Percentiles rank a stretch among this genome's conserved stretches.
Evolutionary conservation across 768 basidiomycete genomes (phyloP).

Genomic region (Solioccasus polychromus): DNA sequence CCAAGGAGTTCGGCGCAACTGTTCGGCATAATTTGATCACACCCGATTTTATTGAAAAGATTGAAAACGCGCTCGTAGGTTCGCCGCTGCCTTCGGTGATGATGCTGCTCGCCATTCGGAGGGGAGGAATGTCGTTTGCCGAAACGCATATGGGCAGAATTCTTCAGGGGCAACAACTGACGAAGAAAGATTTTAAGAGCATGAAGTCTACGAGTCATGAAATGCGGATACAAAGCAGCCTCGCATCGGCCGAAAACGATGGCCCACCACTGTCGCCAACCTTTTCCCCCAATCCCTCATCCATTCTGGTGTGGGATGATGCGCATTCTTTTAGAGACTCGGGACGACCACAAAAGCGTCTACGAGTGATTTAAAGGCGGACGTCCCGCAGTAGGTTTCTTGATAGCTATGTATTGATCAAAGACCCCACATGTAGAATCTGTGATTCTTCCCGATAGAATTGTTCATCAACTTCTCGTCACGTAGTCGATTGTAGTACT

Average conservation of each 20-base stretch:
- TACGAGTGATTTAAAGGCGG: too few relatives aligned
- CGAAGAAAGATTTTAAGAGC: background rate
- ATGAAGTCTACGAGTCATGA: too few relatives aligned
- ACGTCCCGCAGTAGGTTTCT: too few relatives aligned
- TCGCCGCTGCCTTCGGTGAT: background rate
- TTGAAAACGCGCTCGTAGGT: background rate
- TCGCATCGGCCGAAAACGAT: too few relatives aligned
- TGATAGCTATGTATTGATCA: too few relatives aligned
- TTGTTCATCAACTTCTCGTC: background rate
- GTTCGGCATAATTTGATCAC: background rate
- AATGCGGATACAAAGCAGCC: too few relatives aligned
- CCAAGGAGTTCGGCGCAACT: background rate
- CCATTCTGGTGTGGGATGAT: background rate
- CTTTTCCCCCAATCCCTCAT: too few relatives aligned
- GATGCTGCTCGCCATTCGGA: background rate
- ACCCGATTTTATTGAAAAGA: conserved; percentile 20
- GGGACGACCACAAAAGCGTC: background rate
- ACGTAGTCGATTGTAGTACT: background rate
- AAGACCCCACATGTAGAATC: too few relatives aligned
- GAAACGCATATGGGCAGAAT: background rate
- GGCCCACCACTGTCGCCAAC: too few relatives aligned
- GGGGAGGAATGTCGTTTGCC: background rate
- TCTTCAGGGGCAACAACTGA: background rate
- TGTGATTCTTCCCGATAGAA: too few relatives aligned
- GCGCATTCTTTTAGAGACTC: background rate